Base-by-base conservation (phyloP, 345 rosid species). In the Dipteronia sinensis region DNA sequence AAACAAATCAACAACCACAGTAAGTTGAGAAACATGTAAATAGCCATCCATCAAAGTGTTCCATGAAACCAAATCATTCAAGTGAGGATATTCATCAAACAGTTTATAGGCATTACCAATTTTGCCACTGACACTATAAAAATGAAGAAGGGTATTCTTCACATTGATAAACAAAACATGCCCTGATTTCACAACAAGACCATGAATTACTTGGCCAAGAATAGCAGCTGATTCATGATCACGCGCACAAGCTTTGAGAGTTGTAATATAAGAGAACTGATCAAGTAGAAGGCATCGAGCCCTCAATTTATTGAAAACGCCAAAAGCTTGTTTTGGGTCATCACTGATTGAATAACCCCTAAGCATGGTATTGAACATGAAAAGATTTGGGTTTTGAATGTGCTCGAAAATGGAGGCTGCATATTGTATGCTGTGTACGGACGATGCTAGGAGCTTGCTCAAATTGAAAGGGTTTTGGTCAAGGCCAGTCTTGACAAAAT, bases 391-490 rank as follows among this genome's bases (percentile, higher is more conserved):
- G 59, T 79, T 68, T 51, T 83, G 79, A 38, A 85, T 79, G 42
- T 80, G 71, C 25, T 84, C 38, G 79, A 92, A 90, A 49, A 92
- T 88, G 34, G 89, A 85, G 53, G 85, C 88, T 0, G 94, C 92
- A 79, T 92, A 90, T 44, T 80, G 80, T 10, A 82, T 61, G 34
- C 88, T 86, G 20, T 25, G 79, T 72, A 81, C n/a, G 38, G 93
- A 83, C 76, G 83, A 82, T 56, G 94, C 90, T 42, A 92, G 83
- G 46, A 92, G 90, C 89, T 89, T 92, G 86, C 94, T 89, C 67
- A 78, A 75, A 42, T 83, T 68, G 84, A 86, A 90, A 72, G 84
- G 80, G 68, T 89, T 89, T 29, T 63, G 78, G 56, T 86, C 88
- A 38, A 90, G 78, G 20, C 93, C 94, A 6, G 86, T 73, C 80